A percentile compares a stretch with the other conserved stretches of the same genome.
Conservation (phyloP, 2,329 filamentous ascomycete genomes). For the Trichoderma polysporum region DNA sequence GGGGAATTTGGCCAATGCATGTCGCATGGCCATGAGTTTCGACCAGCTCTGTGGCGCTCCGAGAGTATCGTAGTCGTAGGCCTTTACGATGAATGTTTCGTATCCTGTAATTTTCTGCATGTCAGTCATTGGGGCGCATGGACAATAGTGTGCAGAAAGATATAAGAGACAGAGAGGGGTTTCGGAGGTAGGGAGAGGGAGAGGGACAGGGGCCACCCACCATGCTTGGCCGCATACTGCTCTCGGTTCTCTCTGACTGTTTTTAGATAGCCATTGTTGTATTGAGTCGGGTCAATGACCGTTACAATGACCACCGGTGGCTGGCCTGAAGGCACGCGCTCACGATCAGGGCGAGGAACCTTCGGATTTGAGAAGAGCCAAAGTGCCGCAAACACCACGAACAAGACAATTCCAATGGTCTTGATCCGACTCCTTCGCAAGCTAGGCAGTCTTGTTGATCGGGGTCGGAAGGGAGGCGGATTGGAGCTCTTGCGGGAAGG, state of each 20-base stretch:
- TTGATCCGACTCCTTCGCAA: constrained; percentile 64
- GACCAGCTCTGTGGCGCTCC: constrained; percentile 66
- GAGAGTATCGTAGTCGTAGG: constrained; percentile 71
- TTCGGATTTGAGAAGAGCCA: constrained; percentile 54
- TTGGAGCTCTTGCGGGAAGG: constrained; percentile 81
- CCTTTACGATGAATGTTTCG: constrained; percentile 74
- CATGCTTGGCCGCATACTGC: constrained; percentile 82
- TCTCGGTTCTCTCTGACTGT: constrained; percentile 79
- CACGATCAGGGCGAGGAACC: constrained; percentile 33
- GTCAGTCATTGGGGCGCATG: neutral
- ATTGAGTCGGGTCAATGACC: constrained; percentile 67
- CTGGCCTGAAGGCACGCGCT: constrained; percentile 50
- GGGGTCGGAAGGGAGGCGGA: constrained; percentile 67
- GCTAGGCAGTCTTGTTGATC: constrained; percentile 53
- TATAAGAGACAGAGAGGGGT: neutral
- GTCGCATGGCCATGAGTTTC: constrained; percentile 79
- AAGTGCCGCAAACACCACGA: constrained; percentile 58
- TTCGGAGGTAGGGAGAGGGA: too few relatives aligned
- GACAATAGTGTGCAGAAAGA: neutral
- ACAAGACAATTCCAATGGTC: constrained; percentile 53
- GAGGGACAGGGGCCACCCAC: constrained; percentile 48
- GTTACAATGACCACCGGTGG: constrained; percentile 78
- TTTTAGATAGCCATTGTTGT: constrained; percentile 66
- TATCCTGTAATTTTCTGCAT: constrained; percentile 61
- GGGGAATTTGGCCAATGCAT: constrained; percentile 79